Percentiles rank a stretch among this genome's conserved stretches.
These are phyloP conservation scores for Fusarium graminum DNA, from an alignment of 2,329 filamentous ascomycete species.

Conservation along the genomic window DNA sequence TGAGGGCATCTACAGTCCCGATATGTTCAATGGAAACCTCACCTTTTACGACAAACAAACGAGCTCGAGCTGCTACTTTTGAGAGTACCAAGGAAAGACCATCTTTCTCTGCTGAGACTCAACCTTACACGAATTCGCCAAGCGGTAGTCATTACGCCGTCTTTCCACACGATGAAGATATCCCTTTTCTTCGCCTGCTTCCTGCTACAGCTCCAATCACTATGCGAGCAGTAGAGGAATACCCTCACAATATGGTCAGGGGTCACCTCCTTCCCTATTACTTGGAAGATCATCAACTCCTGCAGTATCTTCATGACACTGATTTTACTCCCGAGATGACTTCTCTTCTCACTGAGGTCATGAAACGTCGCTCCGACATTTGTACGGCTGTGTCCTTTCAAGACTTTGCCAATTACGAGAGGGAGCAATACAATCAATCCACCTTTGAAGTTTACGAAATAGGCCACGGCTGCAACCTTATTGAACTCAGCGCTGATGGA, in stretches of 20 bases:
- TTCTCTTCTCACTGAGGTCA: constrained; percentile 55
- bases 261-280: constrained; percentile 39
- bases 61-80: constrained; percentile 49
- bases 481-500: constrained; percentile 49
- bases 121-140: constrained; percentile 44
- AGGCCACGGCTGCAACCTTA: constrained; percentile 58
- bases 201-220: constrained; percentile 5
- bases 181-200: constrained; percentile 52
- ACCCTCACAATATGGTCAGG: constrained; percentile 33
- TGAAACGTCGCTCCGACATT: constrained; percentile 53
- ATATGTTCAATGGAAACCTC: constrained; percentile 42
- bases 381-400: constrained; percentile 51
- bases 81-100: constrained; percentile 48
- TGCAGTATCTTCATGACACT: constrained; percentile 57
- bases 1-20: constrained; percentile 43
- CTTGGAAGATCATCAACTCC: constrained; percentile 59
- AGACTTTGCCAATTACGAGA: constrained; percentile 55
- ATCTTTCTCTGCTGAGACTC: constrained; percentile 43
- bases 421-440: constrained; percentile 59
- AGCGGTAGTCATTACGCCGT: constrained; percentile 34
- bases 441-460: constrained; percentile 72
- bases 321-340: constrained; percentile 59
- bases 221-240: constrained; percentile 32
- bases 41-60: constrained; percentile 32
- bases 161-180: constrained; percentile 50